These are phyloP conservation scores for Chlamydomonas schloesseri DNA, from an alignment of 139 green algal species.

Conservation along the genomic window DNA sequence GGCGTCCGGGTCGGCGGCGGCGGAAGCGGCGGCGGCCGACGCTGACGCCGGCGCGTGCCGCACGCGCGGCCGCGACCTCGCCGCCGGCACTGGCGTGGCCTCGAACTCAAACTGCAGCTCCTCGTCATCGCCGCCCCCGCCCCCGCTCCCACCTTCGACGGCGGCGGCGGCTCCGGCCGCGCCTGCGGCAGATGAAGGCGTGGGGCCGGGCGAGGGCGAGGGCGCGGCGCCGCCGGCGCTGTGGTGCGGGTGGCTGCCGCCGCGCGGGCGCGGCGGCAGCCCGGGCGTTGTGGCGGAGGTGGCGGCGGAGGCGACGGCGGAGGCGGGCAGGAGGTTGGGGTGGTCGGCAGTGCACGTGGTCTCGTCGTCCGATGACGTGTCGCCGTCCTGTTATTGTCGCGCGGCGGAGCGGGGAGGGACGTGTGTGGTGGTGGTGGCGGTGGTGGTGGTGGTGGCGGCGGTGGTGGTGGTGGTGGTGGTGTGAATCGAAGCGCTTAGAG, in stretches of 20 bases:
- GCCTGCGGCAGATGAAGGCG: too few species aligned
- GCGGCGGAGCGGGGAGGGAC: too few species aligned
- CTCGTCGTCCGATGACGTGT: too few species aligned
- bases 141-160: not conserved
- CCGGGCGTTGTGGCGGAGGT: not conserved
- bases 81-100: not conserved
- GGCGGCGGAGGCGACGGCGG: not conserved
- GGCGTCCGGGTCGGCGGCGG: not conserved
- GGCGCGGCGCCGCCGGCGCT: not conserved
- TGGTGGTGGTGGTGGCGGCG: too few species aligned
- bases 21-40: not conserved
- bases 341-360: too few species aligned
- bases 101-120: constrained; percentile 46
- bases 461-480: too few species aligned
- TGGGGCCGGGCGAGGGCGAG: too few species aligned
- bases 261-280: not conserved
- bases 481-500: too few species aligned
- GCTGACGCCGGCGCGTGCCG: not conserved
- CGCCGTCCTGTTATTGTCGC: too few species aligned
- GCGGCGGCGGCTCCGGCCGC: too few species aligned
- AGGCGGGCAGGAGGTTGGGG: not conserved
- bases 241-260: not conserved
- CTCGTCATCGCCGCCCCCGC: constrained; percentile 7
- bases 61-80: not conserved
- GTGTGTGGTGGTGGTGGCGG: too few species aligned